Conservation (phyloP, 148 eudicot genomes). For the Rhododendron ovatum region DNA sequence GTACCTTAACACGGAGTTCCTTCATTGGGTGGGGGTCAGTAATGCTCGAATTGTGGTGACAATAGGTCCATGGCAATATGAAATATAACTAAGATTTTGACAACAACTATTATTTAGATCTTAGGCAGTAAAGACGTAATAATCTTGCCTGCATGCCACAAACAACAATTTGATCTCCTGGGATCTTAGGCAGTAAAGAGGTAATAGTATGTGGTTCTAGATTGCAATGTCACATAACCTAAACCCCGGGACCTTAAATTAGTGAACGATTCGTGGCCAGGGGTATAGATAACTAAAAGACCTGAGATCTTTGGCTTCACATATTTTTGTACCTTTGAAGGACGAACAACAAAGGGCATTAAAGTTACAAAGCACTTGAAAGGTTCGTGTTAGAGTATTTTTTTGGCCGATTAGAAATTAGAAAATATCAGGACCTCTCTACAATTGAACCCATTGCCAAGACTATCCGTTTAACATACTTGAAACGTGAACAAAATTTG, state of each 20-base stretch:
- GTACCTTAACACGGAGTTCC: too few species aligned
- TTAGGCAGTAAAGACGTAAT: not conserved
- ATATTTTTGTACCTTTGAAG: slow-evolving; percentile 9
- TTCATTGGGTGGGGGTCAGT: too few species aligned
- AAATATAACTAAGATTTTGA: slow-evolving; percentile 7
- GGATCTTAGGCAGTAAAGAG: not conserved
- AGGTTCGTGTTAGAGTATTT: not conserved
- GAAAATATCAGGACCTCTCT: not conserved
- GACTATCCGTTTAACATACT: not conserved
- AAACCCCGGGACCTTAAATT: slow-evolving; percentile 88
- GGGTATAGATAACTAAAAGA: slow-evolving; percentile 87
- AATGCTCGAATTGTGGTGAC: too few species aligned
- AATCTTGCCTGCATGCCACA: slow-evolving; percentile 75
- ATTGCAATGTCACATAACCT: slow-evolving; percentile 95
- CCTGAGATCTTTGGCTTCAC: slow-evolving; percentile 86
- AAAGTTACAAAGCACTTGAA: not conserved
- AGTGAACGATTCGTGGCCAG: slow-evolving; percentile 87
- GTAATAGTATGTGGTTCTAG: slow-evolving; percentile 78
- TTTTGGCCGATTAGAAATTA: not conserved
- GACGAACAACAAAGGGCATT: too few species aligned
- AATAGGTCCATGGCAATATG: too few species aligned
- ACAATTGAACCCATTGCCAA: not conserved
- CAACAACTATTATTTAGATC: slow-evolving; percentile 21
- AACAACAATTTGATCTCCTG: slow-evolving; percentile 81
- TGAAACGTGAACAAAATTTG: not conserved